Base-by-base conservation (phyloP, 2,329 filamentous ascomycete species). In the Corinectria fuckeliana region DNA sequence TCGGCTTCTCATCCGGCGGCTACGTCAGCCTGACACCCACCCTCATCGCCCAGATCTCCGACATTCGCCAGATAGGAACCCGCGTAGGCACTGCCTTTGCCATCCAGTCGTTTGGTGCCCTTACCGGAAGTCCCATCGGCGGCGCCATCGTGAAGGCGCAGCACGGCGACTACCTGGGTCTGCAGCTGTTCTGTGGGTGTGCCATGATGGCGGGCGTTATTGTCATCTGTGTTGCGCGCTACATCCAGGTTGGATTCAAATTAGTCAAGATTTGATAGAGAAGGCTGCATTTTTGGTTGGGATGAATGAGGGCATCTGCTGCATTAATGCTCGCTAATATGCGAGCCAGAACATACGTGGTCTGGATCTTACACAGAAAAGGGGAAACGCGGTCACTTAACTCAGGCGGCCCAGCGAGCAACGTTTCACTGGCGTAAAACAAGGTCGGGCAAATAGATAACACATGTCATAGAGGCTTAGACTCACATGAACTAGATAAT, bases 11-110 rank as follows among this genome's bases (percentile, higher is more conserved):
- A 13, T 88, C 85, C 0, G 90, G 90, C 11, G 85, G 85, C 2
- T 90, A 88, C 66, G 84, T 90, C 32, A 85, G 85, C 0, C 76
- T 92, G 16, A 79, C 80, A 0, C 87, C 90, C 0, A 82, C 88
- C 0, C 77, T 90, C 13, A 78, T 93, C 20, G 88, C 88, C 1
- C 88, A 92, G 68, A 89, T 92, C 61, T 88, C 85, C 1, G 88
- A 91, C 44, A 83, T 91, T 34, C 80, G 85, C 18, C 82, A 91
- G 71, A 88, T 93, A 30, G 91, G 91, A 13, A 83, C 88, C 2
- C 81, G 90, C 5, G 87, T 83, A 2, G 91, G 91, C 1, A 82
- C 84, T 0, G 80, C 86, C 23, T 91, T 90, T 70, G 82, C 85
- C 14, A 72, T 88, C 45, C 80, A 87, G 56, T 82, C 85, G 1